Conservation (phyloP, 129 eudicot species). For the Lonicera japonica region DNA sequence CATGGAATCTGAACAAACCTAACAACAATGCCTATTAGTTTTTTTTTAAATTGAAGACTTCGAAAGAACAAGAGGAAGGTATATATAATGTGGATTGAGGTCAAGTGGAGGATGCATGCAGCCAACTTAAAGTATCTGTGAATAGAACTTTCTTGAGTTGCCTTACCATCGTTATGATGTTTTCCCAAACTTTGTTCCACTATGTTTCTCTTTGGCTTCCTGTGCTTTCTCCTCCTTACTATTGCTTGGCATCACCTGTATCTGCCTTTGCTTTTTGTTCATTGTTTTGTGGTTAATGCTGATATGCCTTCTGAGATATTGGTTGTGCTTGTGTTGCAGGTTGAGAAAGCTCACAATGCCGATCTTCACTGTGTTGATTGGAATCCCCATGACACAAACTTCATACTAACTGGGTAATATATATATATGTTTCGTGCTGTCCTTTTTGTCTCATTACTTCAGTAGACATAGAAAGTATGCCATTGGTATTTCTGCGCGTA, state of each 20-base stretch:
- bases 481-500: background rate
- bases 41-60: too few relatives aligned
- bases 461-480: background rate
- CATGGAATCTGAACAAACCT: too few relatives aligned
- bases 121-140: too few relatives aligned
- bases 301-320: background rate
- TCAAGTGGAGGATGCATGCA: too few relatives aligned
- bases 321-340: constrained; percentile 32
- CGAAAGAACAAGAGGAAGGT: too few relatives aligned
- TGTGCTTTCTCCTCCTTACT: background rate
- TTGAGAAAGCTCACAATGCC: constrained; percentile 90
- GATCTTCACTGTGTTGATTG: constrained; percentile 97
- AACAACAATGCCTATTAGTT: too few relatives aligned
- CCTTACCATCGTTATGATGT: too few relatives aligned
- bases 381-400: constrained; percentile 83
- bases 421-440: background rate
- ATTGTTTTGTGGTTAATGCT: background rate
- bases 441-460: background rate
- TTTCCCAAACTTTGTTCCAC: too few relatives aligned
- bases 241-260: background rate
- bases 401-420: constrained; percentile 77
- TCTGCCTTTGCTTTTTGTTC: constrained; percentile 1
- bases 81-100: too few relatives aligned
- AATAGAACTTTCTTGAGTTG: too few relatives aligned
- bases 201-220: too few relatives aligned